Percentiles rank a stretch among this genome's conserved stretches.
These are phyloP conservation scores for Hymenoscyphus repandus DNA, from an alignment of 2,329 filamentous ascomycete genomes.

Conservation along the genomic window DNA sequence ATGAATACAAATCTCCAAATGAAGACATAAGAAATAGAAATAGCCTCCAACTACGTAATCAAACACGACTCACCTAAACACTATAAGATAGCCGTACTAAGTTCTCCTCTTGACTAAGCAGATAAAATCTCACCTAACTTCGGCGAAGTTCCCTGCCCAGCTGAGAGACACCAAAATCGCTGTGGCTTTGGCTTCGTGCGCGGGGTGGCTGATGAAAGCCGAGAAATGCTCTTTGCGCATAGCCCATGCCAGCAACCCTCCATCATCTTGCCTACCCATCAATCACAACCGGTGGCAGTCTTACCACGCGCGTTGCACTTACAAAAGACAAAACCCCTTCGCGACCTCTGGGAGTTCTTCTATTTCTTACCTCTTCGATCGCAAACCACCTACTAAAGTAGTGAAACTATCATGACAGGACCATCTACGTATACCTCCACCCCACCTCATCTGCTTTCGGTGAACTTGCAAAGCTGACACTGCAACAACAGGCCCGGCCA, in stretches of 20 bases:
- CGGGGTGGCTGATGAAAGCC: neutral
- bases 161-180: neutral
- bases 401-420: slow-evolving; percentile 21
- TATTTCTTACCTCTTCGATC: neutral
- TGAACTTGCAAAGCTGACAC: slow-evolving; percentile 8
- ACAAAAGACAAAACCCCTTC: neutral
- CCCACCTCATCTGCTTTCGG: neutral
- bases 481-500: slow-evolving; percentile 26
- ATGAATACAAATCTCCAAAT: no score
- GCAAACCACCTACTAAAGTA: neutral
- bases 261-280: neutral
- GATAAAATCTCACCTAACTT: neutral
- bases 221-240: neutral
- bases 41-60: no score
- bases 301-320: neutral
- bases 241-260: neutral
- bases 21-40: no score
- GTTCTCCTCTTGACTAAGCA: neutral
- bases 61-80: no score
- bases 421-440: slow-evolving; percentile 24
- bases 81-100: neutral
- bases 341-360: neutral
- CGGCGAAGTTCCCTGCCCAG: neutral
- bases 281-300: neutral
- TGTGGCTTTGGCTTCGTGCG: neutral